Base-by-base conservation (phyloP, 768 basidiomycete species). In the Lanmaoa pseudosensibilis region DNA sequence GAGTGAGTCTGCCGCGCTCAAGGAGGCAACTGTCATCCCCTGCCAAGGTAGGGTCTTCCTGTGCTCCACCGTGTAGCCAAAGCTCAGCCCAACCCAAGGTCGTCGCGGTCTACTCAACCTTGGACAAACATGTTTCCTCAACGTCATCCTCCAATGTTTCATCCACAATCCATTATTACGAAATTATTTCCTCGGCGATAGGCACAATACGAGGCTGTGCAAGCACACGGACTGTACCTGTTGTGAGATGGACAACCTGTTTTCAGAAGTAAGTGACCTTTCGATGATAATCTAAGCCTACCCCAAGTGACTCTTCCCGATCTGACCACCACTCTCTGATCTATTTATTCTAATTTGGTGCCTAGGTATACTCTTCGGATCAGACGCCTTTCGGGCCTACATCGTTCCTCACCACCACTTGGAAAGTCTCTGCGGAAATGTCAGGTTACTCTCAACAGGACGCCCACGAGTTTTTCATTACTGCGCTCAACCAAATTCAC, bases 371-470 rank as follows among this genome's bases (percentile, higher is more conserved):
- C 56, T 82, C 83, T 5, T 75, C 80, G 5, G 84, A 83, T 58
- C 69, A 74, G 11, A 70, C 77, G 8, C 86, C 93, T 0, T 88
- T 85, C 62, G 94, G 91, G 0, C 95, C 96, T 0, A 83, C 87
- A 3, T 84, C 85, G 4, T 88, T 98, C 68, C 80, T 98, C 9
- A 79, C 86, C 15, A 86, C 89, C 27, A 90, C 88, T 34, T 98
- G 94, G 95, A 81, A 80, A 58, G 74, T 78, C 5, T 86, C 88
- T 0, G 74, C 87, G 0, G 93, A 96, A 58, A 77, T 98, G 27
- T 84, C 92, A 5, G 95, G 94, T 2, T 93, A 98, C 66, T 85
- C 92, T 0, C 96, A 98, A 69, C 96, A 96, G 66, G 95, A 98
- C 58, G 92, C 93, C 2, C 93, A 95, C 77, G 88, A 92, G 70